Conservation (phyloP, 306 rosid genomes). For the Alnus rubra region DNA sequence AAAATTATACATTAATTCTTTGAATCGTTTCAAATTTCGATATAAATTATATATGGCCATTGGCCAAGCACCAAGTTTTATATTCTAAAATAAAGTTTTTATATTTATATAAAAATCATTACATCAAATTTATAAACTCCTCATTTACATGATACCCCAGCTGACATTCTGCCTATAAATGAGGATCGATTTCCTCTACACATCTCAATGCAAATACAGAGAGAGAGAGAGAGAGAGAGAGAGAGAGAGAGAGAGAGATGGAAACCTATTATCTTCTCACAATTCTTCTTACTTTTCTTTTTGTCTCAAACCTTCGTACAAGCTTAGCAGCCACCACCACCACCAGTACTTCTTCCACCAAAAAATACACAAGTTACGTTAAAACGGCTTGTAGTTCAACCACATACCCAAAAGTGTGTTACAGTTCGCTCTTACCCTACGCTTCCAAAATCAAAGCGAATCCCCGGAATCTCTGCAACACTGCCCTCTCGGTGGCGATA, state of each 20-base stretch:
- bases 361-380: constrained; percentile 22
- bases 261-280: constrained; percentile 12
- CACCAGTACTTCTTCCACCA: background rate
- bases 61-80: too few species aligned
- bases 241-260: constrained; percentile 20
- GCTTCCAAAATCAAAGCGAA: constrained; percentile 43
- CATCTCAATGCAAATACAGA: background rate
- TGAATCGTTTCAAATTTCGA: too few species aligned
- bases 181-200: background rate
- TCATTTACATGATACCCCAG: background rate
- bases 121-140: too few species aligned
- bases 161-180: constrained; percentile 25
- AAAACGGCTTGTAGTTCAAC: constrained; percentile 44
- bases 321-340: background rate
- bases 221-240: constrained; percentile 5
- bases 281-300: background rate
- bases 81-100: background rate
- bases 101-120: too few species aligned
- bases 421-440: constrained; percentile 36
- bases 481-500: constrained; percentile 39
- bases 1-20: background rate
- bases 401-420: constrained; percentile 48
- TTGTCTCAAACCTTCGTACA: constrained; percentile 17
- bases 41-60: too few species aligned
- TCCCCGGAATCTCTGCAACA: constrained; percentile 41